These are phyloP conservation scores for Aureobasidium melanogenum DNA, from an alignment of 2,329 filamentous ascomycete genomes.

Conservation along the genomic window DNA sequence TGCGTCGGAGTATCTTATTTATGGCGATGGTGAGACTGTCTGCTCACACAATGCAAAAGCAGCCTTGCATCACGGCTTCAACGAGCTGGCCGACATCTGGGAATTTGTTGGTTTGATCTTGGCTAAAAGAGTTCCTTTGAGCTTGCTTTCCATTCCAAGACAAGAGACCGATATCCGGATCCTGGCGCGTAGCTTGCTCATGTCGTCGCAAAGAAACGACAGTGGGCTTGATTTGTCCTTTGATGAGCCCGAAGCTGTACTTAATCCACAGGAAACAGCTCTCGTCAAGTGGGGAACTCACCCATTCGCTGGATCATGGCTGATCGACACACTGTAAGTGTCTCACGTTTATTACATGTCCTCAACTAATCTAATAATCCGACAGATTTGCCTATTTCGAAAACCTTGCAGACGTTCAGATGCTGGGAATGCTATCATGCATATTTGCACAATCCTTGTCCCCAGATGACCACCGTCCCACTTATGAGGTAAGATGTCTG, in stretches of 20 bases:
- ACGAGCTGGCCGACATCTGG: slow-evolving; percentile 76
- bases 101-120: slow-evolving; percentile 69
- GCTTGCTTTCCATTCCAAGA: slow-evolving; percentile 46
- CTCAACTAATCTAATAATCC: too few relatives aligned
- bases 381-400: slow-evolving; percentile 47
- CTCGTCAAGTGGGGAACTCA: slow-evolving; percentile 49
- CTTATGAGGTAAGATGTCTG: neutral
- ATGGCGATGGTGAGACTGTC: slow-evolving; percentile 71
- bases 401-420: slow-evolving; percentile 51
- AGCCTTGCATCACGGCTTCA: slow-evolving; percentile 60
- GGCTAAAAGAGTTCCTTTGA: slow-evolving; percentile 64
- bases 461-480: neutral
- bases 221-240: slow-evolving; percentile 40
- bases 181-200: slow-evolving; percentile 55
- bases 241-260: slow-evolving; percentile 32
- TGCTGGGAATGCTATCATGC: slow-evolving; percentile 57
- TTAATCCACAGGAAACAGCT: slow-evolving; percentile 31
- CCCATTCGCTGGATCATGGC: slow-evolving; percentile 46
- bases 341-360: too few relatives aligned
- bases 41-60: slow-evolving; percentile 77
- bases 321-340: slow-evolving; percentile 41
- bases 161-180: slow-evolving; percentile 55
- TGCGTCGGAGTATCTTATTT: slow-evolving; percentile 72
- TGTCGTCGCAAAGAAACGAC: slow-evolving; percentile 41
- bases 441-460: slow-evolving; percentile 35